These are phyloP conservation scores for Capronia epimyces DNA, from an alignment of 2,329 filamentous ascomycete species.

Conservation along the genomic window DNA sequence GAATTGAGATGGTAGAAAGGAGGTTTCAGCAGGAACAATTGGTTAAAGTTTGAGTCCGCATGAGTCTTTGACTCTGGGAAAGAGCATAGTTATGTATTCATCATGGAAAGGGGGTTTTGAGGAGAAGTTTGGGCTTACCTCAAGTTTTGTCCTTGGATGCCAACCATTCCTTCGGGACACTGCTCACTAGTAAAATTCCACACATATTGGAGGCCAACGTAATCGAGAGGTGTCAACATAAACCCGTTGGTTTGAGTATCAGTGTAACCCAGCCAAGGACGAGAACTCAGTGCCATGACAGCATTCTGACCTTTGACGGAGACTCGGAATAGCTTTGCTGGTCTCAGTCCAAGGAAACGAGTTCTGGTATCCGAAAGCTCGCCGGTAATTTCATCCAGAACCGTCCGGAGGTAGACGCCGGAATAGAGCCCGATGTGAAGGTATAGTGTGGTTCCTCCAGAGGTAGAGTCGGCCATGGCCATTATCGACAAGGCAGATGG, in stretches of 20 bases:
- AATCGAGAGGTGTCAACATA: slow-evolving; percentile 86
- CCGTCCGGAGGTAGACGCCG: slow-evolving; percentile 90
- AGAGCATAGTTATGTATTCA: slow-evolving; percentile 53
- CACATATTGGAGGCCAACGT: slow-evolving; percentile 81
- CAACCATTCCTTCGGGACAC: slow-evolving; percentile 88
- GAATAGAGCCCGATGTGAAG: slow-evolving; percentile 94
- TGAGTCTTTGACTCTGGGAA: slow-evolving; percentile 35
- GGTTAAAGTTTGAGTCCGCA: slow-evolving; percentile 52
- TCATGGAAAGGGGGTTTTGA: slow-evolving; percentile 45
- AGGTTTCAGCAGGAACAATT: slow-evolving; percentile 95
- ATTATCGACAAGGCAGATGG: slow-evolving; percentile 88
- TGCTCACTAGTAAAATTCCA: slow-evolving; percentile 97
- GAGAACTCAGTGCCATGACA: slow-evolving; percentile 82
- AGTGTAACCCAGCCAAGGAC: slow-evolving; percentile 93
- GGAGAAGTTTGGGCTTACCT: slow-evolving; percentile 54
- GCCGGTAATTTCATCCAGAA: slow-evolving; percentile 90
- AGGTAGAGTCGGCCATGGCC: slow-evolving; percentile 89
- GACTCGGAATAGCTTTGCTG: slow-evolving; percentile 86
- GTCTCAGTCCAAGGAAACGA: slow-evolving; percentile 86
- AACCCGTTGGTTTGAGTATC: slow-evolving; percentile 82
- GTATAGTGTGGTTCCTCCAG: slow-evolving; percentile 81
- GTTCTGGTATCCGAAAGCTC: slow-evolving; percentile 92
- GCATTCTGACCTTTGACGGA: slow-evolving; percentile 77
- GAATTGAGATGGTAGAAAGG: not conserved
- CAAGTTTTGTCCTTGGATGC: slow-evolving; percentile 81